Base-by-base conservation (phyloP, 177 flowering plant genomes). In the Vitis hybrid region DNA sequence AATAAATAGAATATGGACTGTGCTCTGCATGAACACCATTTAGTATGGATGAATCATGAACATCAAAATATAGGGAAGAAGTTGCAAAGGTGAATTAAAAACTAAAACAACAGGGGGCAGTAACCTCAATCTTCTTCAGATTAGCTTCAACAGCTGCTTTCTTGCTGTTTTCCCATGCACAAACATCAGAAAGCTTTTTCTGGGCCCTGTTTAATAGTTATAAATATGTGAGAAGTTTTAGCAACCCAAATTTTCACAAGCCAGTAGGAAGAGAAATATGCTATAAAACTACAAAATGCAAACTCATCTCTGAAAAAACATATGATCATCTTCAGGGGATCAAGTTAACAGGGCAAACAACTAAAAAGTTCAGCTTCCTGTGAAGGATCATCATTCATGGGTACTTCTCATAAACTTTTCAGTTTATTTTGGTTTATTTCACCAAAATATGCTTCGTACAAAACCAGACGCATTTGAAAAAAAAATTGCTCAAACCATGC, bases 111-210 rank as follows among this genome's bases (percentile, higher is more conserved):
- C 9, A 34, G 67, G 17, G 52, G 49, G 50, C 1, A 11, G 11
- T 67, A 73, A 94, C 97, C 98, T 92, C 97, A 10, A 81, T 74
- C 56, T 79, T 77, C 65, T 69, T 89, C 76, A 94, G 82, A 21
- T 87, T 34, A 19, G 90, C 89, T 86, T 94, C 97, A 11, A 89
- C 56, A 51, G 81, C 19, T 56, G 97, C 97, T 71, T 87, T 94
- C 80, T 83, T 84, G 81, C 81, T 76, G 80, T 91, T 94, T 68
- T 92, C 98, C 98, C 97, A 91, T n/a, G 97, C 69, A 21, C 17
- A 57, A 63, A 91, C 80, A 12, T 69, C 66, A 19, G 95, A 78
- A 23, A 83, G 76, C 77, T 87, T 86, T 72, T 86, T 89, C 55
- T 84, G 81, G 6, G 95, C 92, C 84, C 98, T 94, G 89, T 72